Percentiles rank a stretch among this genome's conserved stretches.
Conservation (phyloP, 768 basidiomycete species). For the Rossbeevera mucosa region DNA sequence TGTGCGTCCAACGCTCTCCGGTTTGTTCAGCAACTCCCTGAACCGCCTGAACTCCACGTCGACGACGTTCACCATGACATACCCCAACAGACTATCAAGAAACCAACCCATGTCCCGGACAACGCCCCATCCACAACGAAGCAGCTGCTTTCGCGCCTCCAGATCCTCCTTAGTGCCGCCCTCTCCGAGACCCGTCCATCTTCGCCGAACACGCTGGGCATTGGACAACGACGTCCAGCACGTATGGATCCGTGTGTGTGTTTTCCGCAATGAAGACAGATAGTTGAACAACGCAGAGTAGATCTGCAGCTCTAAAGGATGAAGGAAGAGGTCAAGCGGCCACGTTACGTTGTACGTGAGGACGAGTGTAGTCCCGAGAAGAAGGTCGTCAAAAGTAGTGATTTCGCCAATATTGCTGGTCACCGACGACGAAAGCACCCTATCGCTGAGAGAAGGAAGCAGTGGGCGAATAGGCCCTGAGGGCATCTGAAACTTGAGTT, state of each 20-base stretch:
- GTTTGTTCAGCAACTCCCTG: slow-evolving; percentile 49
- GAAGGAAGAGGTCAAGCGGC: slow-evolving; percentile 89
- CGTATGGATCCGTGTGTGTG: slow-evolving; percentile 71
- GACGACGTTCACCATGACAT: slow-evolving; percentile 88
- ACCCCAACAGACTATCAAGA: slow-evolving; percentile 74
- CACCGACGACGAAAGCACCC: slow-evolving; percentile 39
- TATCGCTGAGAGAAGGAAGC: slow-evolving; percentile 61
- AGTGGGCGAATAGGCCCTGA: slow-evolving; percentile 78
- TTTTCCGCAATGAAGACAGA: slow-evolving; percentile 78
- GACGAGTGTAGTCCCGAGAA: slow-evolving; percentile 74
- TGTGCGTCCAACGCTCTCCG: slow-evolving; percentile 15
- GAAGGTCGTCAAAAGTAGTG: slow-evolving; percentile 62
- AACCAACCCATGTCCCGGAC: slow-evolving; percentile 92
- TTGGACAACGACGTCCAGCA: slow-evolving; percentile 87
- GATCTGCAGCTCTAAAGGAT: slow-evolving; percentile 63
- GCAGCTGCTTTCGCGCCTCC: slow-evolving; percentile 55
- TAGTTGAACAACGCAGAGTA: slow-evolving; percentile 81
- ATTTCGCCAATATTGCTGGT: slow-evolving; percentile 35
- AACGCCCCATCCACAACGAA: slow-evolving; percentile 82
- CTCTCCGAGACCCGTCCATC: slow-evolving; percentile 85
- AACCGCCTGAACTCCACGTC: slow-evolving; percentile 77
- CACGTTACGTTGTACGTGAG: slow-evolving; percentile 72
- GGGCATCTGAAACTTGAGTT: slow-evolving; percentile 72
- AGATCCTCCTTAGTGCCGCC: slow-evolving; percentile 76
- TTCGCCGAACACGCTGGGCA: slow-evolving; percentile 73